Percentiles rank a stretch among this genome's conserved stretches.
Evolutionary conservation across 495 filamentous ascomycete genomes (phyloP).

Genomic region (Aspergillus biplanus): DNA sequence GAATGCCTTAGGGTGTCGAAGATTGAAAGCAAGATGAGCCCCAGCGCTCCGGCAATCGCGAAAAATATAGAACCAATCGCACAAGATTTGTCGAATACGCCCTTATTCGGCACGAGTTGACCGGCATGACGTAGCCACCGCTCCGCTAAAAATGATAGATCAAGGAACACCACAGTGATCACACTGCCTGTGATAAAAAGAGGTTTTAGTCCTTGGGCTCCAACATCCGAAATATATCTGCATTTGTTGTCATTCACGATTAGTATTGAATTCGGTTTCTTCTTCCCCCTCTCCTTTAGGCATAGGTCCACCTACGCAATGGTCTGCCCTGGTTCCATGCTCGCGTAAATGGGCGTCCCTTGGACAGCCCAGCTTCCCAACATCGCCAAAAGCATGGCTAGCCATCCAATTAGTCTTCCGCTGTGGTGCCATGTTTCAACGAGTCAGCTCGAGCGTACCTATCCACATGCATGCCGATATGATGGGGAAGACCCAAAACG

Average conservation of each 20-base stretch:
- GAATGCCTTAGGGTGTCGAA: conserved; percentile 78
- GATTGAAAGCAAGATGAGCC: conserved; percentile 78
- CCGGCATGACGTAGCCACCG: conserved; percentile 80
- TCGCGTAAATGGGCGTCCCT: conserved; percentile 62
- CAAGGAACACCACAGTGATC: conserved; percentile 81
- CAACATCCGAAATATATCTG: conserved; percentile 78
- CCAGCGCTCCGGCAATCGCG: conserved; percentile 73
- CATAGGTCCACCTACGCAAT: conserved; percentile 65
- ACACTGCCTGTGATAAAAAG: conserved; percentile 82
- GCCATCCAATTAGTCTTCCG: background rate
- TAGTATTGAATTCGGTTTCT: too few relatives aligned
- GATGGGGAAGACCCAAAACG: conserved; percentile 77
- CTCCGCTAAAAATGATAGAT: conserved; percentile 79
- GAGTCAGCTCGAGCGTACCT: conserved; percentile 45
- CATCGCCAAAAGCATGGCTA: conserved; percentile 71
- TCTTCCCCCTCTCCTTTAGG: background rate
- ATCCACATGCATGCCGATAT: conserved; percentile 83
- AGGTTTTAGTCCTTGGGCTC: conserved; percentile 73
- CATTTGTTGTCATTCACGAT: background rate
- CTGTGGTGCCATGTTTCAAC: background rate
- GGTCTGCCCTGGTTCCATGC: conserved; percentile 64
- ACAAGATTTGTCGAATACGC: conserved; percentile 67
- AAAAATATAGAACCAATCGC: conserved; percentile 70
- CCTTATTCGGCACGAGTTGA: conserved; percentile 71
- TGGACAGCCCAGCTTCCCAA: conserved; percentile 68